Percentiles rank a stretch among this genome's conserved stretches.
These are phyloP conservation scores for Xylaria sp. DNA, from an alignment of 2,329 filamentous ascomycete species.

Conservation along the genomic window DNA sequence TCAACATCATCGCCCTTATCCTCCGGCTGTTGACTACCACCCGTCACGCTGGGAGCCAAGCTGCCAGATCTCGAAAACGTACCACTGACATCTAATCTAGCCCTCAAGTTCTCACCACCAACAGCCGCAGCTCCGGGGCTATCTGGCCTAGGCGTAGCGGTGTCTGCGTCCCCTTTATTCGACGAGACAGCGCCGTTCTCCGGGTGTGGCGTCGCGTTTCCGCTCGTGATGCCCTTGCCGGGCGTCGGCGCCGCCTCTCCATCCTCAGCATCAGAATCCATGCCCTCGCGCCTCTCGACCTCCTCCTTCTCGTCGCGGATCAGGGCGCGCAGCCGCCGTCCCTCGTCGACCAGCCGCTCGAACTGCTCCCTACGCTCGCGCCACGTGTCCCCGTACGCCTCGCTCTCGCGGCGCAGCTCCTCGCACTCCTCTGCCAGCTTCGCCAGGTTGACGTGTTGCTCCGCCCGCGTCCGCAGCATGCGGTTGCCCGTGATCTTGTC, in stretches of 20 bases:
- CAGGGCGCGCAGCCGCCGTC: conserved; percentile 82
- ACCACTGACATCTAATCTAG: conserved; percentile 46
- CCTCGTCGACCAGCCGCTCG: conserved; percentile 87
- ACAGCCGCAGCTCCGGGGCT: conserved; percentile 49
- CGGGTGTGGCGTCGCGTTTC: conserved; percentile 61
- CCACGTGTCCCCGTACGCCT: conserved; percentile 85
- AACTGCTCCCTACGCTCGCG: conserved; percentile 86
- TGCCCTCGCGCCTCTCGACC: conserved; percentile 86
- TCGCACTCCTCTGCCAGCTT: conserved; percentile 90
- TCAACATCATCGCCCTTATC: conserved; percentile 51
- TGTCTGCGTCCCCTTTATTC: conserved; percentile 45
- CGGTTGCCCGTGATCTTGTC: conserved; percentile 86
- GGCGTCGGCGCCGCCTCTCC: conserved; percentile 52
- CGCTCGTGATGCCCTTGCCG: conserved; percentile 56
- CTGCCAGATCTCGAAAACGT: conserved; percentile 54
- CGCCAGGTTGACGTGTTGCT: conserved; percentile 79
- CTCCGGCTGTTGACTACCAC: conserved; percentile 52
- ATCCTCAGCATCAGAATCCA: conserved; percentile 75
- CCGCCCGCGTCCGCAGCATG: conserved; percentile 82
- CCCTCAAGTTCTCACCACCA: conserved; percentile 51
- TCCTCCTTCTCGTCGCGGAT: conserved; percentile 97
- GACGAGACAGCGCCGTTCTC: conserved; percentile 52
- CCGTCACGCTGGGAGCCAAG: conserved; percentile 49
- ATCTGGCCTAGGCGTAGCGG: conserved; percentile 55
- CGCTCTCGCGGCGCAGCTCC: conserved; percentile 85